Evolutionary conservation across 2,329 filamentous ascomycete genomes (phyloP).

Genomic region (Scorias spongiosa): DNA sequence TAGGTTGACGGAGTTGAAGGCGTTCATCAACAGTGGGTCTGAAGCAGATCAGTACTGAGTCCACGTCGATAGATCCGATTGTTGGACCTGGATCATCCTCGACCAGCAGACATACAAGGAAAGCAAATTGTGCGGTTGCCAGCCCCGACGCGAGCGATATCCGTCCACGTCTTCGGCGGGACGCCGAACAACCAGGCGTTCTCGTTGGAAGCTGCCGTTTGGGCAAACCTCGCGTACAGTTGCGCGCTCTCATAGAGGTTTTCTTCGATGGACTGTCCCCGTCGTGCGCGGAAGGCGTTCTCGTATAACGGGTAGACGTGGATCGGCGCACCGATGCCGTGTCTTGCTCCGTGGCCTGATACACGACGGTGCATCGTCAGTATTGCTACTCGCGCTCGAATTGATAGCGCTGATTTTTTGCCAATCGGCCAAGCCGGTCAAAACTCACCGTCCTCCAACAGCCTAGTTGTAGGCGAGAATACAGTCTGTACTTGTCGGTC

Average conservation of each 20-base stretch:
- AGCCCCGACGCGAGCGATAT: conserved; percentile 38
- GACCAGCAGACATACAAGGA: conserved; percentile 37
- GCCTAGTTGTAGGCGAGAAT: conserved; percentile 35
- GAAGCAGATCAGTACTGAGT: conserved; percentile 5
- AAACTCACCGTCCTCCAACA: conserved; percentile 18
- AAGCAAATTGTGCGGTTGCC: conserved; percentile 54
- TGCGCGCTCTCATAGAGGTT: conserved; percentile 45
- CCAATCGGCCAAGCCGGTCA: conserved; percentile 1
- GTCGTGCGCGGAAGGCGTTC: conserved; percentile 44
- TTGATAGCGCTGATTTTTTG: neutral
- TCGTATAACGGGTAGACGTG: conserved; percentile 56
- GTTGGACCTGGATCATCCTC: neutral
- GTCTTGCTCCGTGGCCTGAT: conserved; percentile 39
- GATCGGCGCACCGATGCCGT: conserved; percentile 47
- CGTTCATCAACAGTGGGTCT: conserved; percentile 58
- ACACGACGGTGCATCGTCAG: neutral
- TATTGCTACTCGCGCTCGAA: neutral
- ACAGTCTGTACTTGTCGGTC: conserved; percentile 32
- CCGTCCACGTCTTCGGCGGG: conserved; percentile 28
- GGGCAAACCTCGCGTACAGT: conserved; percentile 46
- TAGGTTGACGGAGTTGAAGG: conserved; percentile 54
- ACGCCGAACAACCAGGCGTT: conserved; percentile 44
- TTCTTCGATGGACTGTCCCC: conserved; percentile 36
- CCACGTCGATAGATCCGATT: too few relatives aligned
- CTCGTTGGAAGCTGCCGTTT: conserved; percentile 37